Percentiles rank a stretch among this genome's conserved stretches.
Conservation (phyloP, 2,329 filamentous ascomycete species). For the Aquanectria penicillioides region DNA sequence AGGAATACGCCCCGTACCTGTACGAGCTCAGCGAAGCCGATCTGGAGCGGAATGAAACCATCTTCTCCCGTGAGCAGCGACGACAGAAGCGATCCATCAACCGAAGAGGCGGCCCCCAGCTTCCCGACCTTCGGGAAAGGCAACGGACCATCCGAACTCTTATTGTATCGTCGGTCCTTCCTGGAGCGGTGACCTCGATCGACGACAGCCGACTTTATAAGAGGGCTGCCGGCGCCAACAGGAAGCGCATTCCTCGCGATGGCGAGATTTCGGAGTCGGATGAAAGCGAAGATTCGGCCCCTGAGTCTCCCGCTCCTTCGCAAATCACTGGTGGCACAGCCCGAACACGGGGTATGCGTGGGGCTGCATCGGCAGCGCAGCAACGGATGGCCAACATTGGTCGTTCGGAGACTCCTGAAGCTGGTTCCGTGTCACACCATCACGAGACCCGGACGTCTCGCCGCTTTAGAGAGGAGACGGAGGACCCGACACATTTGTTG, state of each 20-base stretch:
- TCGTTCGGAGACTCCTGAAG: slow-evolving; percentile 90
- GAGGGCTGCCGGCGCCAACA: slow-evolving; percentile 69
- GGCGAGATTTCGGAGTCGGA: slow-evolving; percentile 88
- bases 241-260: slow-evolving; percentile 64
- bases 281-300: slow-evolving; percentile 87
- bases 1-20: slow-evolving; percentile 92
- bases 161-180: slow-evolving; percentile 90
- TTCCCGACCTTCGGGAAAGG: slow-evolving; percentile 96
- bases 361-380: slow-evolving; percentile 86
- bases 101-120: slow-evolving; percentile 86
- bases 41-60: slow-evolving; percentile 88
- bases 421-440: slow-evolving; percentile 66
- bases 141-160: slow-evolving; percentile 93
- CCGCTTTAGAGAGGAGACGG: slow-evolving; percentile 79
- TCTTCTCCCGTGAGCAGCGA: slow-evolving; percentile 92
- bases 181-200: slow-evolving; percentile 81
- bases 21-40: slow-evolving; percentile 94
- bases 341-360: slow-evolving; percentile 87
- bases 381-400: slow-evolving; percentile 85
- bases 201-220: slow-evolving; percentile 92
- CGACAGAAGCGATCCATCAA: slow-evolving; percentile 96
- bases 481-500: slow-evolving; percentile 74
- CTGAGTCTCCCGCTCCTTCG: slow-evolving; percentile 85
- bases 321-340: slow-evolving; percentile 79
- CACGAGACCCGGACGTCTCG: slow-evolving; percentile 78